Evolutionary conservation across 225 moss, liverwort and hornwort genomes (phyloP).

Genomic region (Pleurozium schreberi): DNA sequence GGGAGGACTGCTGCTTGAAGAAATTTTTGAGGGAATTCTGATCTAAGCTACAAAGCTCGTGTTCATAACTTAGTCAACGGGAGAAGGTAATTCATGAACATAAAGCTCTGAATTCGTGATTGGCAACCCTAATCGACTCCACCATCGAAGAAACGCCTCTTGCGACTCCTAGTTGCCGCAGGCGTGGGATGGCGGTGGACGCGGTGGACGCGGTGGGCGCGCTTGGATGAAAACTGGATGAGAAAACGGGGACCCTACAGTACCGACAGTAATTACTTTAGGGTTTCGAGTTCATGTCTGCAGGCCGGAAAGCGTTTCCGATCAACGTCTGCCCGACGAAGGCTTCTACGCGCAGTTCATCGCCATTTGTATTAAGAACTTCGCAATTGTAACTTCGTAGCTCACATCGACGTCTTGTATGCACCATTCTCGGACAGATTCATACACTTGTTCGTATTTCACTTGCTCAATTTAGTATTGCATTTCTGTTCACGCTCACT

Average conservation of each 20-base stretch:
- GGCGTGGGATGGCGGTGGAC: neutral
- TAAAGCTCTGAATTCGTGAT: neutral
- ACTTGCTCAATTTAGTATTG: neutral
- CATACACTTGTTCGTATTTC: no score
- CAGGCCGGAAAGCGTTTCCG: neutral
- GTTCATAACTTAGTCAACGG: neutral
- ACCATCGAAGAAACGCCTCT: neutral
- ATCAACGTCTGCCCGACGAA: neutral
- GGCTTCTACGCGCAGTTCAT: neutral
- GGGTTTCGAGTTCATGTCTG: neutral
- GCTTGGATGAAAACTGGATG: neutral
- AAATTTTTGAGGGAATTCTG: neutral
- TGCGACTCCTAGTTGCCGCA: neutral
- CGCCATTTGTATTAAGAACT: no score
- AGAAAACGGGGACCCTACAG: neutral
- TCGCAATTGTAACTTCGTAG: no score
- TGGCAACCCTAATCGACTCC: neutral
- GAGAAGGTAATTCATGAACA: neutral
- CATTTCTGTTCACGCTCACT: neutral
- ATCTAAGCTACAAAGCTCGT: no score
- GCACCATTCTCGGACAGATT: neutral
- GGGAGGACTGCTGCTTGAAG: neutral
- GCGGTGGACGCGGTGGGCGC: neutral
- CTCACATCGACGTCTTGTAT: neutral
- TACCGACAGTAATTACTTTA: no score